Evolutionary conservation across 805 yeast genomes (phyloP).

Genomic region (Barnettozyma wickerhamii): DNA sequence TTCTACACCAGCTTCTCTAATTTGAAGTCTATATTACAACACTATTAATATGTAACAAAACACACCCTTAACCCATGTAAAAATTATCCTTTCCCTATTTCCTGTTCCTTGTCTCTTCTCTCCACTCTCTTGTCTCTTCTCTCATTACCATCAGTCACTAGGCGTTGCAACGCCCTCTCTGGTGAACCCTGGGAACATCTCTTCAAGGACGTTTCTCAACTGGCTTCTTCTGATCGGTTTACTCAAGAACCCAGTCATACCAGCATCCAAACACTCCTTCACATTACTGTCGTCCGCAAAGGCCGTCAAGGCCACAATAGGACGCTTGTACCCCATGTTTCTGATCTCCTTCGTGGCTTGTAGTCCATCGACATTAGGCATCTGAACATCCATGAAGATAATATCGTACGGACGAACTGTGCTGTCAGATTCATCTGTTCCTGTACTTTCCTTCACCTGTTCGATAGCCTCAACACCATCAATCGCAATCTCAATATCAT

Average conservation of each 20-base stretch:
- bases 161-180: constrained; percentile 3
- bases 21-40: too few species aligned
- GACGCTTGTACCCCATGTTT: constrained; percentile 55
- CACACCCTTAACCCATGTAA: too few species aligned
- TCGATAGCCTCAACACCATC: constrained; percentile 91
- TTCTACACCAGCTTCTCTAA: too few species aligned
- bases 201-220: constrained; percentile 47
- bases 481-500: constrained; percentile 68
- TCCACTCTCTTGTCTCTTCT: too few species aligned
- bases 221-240: constrained; percentile 80
- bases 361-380: constrained; percentile 92
- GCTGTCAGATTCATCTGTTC: constrained; percentile 15
- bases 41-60: too few species aligned
- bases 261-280: constrained; percentile 78
- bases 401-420: constrained; percentile 51
- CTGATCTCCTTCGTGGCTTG: constrained; percentile 76
- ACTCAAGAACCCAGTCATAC: constrained; percentile 88
- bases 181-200: constrained; percentile 23
- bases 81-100: too few species aligned
- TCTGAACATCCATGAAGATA: constrained; percentile 95
- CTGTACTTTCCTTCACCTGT: constrained; percentile 37
- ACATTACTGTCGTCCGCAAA: constrained; percentile 92
- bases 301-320: constrained; percentile 93
- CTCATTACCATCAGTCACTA: constrained; percentile 2
- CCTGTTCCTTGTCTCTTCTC: too few species aligned